A percentile compares a stretch with the other conserved stretches of the same genome.
These are phyloP conservation scores for Zygosaccharomyces bailii DNA, from an alignment of 805 yeast genomes.

Conservation along the genomic window DNA sequence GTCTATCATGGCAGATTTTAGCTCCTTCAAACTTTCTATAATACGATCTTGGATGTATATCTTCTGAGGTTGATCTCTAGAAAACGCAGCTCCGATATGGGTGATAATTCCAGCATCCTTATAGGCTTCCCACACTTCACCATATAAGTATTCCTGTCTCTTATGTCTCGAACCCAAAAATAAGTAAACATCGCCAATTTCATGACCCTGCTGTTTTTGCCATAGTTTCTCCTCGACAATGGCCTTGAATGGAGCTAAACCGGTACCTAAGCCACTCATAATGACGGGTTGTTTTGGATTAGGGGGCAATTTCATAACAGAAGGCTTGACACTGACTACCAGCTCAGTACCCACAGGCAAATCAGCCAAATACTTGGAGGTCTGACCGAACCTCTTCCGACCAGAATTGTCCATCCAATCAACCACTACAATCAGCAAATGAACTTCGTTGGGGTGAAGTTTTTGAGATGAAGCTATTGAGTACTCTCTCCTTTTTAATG, in stretches of 20 bases:
- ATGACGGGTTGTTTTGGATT: constrained; percentile 83
- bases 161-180: constrained; percentile 93
- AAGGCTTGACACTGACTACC: constrained; percentile 92
- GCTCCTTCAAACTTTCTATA: constrained; percentile 65
- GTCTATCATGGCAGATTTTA: constrained; percentile 73
- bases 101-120: constrained; percentile 88
- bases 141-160: constrained; percentile 91
- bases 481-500: constrained; percentile 94
- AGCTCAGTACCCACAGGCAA: constrained; percentile 76
- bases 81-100: constrained; percentile 95
- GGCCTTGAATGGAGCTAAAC: constrained; percentile 97
- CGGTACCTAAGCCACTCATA: constrained; percentile 97
- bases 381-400: constrained; percentile 85
- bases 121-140: constrained; percentile 97
- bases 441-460: constrained; percentile 87
- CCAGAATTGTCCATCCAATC: constrained; percentile 91
- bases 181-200: constrained; percentile 83
- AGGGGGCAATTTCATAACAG: constrained; percentile 94
- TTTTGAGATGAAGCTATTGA: constrained; percentile 96
- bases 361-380: constrained; percentile 85
- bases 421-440: constrained; percentile 87
- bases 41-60: constrained; percentile 93
- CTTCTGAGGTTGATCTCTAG: constrained; percentile 94
- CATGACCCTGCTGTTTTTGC: constrained; percentile 85
- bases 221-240: constrained; percentile 92